These are phyloP conservation scores for Pleurozium schreberi DNA, from an alignment of 225 moss, liverwort and hornwort genomes.

Conservation along the genomic window DNA sequence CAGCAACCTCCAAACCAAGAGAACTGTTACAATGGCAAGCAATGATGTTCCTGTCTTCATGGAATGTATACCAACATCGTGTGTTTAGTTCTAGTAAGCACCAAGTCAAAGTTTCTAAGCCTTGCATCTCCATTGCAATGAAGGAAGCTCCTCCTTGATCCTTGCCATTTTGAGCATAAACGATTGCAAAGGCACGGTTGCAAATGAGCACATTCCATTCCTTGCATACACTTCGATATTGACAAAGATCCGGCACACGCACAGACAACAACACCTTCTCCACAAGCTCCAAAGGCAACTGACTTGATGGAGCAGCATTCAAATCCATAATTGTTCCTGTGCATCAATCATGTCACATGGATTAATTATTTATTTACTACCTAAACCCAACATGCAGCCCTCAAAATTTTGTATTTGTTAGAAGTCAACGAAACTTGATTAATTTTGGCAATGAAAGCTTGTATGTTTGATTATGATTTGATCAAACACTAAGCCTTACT, in stretches of 20 bases:
- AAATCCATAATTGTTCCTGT: neutral
- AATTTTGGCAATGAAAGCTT: neutral
- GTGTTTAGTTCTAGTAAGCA: neutral
- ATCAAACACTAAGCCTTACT: too few species aligned
- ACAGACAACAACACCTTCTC: neutral
- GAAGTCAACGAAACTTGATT: neutral
- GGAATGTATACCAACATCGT: neutral
- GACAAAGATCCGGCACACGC: neutral
- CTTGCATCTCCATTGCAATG: neutral
- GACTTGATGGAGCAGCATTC: neutral
- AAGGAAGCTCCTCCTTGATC: neutral
- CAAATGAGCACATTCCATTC: neutral
- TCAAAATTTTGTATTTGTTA: neutral
- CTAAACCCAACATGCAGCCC: neutral
- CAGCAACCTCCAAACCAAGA: neutral
- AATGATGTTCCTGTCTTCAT: neutral
- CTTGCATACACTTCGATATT: neutral
- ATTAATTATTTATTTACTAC: neutral
- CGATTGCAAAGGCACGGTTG: neutral
- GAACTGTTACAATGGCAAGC: fast-evolving
- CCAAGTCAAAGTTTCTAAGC: neutral
- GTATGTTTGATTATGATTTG: neutral
- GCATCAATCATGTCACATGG: neutral
- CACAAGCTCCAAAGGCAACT: neutral
- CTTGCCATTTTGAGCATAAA: neutral